Conservation (phyloP, 805 yeast genomes). For the Candida yuanshanica region DNA sequence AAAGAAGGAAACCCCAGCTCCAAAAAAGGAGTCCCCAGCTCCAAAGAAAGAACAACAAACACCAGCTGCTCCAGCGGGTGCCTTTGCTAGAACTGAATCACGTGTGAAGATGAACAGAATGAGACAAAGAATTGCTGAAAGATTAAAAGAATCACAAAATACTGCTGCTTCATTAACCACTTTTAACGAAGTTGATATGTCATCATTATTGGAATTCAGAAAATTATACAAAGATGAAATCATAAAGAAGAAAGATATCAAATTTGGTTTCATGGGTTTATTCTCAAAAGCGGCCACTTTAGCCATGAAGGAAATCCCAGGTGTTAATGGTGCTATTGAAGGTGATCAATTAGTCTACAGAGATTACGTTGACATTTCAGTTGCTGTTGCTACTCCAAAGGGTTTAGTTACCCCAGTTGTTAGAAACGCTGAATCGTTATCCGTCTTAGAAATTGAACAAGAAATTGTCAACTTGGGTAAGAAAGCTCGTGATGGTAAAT, state of each 20-base stretch:
- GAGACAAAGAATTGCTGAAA: constrained; percentile 98
- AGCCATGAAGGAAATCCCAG: constrained; percentile 92
- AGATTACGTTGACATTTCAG: constrained; percentile 91
- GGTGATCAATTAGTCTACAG: constrained; percentile 91
- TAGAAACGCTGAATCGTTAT: constrained; percentile 90
- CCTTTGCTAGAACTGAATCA: constrained; percentile 79
- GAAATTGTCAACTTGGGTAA: constrained; percentile 77
- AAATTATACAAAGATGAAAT: constrained; percentile 95
- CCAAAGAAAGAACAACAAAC: constrained; percentile 23
- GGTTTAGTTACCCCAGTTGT: constrained; percentile 98
- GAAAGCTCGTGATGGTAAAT: constrained; percentile 95
- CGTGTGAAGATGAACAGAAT: constrained; percentile 98
- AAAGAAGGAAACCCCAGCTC: constrained; percentile 13
- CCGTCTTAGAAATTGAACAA: constrained; percentile 83
- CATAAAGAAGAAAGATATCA: constrained; percentile 86
- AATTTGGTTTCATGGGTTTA: constrained; percentile 98
- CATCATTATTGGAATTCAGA: constrained; percentile 86
- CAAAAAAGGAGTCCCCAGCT: constrained; percentile 15
- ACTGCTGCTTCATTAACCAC: constrained; percentile 98
- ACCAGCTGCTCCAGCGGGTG: constrained; percentile 34
- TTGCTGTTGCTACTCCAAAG: constrained; percentile 99
- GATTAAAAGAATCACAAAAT: constrained; percentile 98
- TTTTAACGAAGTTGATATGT: constrained; percentile 97
- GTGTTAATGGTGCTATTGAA: constrained; percentile 93
- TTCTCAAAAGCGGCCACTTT: constrained; percentile 89